Evolutionary conservation across 2,329 filamentous ascomycete genomes (phyloP).

Genomic region (Trichophyton verrucosum): DNA sequence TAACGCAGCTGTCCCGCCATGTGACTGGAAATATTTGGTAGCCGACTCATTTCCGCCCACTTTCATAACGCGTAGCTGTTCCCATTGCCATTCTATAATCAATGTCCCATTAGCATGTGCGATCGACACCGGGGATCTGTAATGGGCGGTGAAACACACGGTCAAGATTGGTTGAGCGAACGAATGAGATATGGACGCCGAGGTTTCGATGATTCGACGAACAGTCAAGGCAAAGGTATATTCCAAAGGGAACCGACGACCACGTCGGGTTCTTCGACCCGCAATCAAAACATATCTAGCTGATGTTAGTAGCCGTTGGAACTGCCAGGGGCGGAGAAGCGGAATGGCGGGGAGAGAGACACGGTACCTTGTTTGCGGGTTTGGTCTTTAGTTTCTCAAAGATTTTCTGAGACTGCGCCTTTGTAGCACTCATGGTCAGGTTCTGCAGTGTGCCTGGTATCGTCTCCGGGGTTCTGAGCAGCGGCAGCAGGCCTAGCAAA

Average conservation of each 20-base stretch:
- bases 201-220: conserved; percentile 94
- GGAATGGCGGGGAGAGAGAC: conserved; percentile 13
- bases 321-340: conserved; percentile 9
- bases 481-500: background rate
- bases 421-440: conserved; percentile 57
- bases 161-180: conserved; percentile 94
- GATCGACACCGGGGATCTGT: background rate
- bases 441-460: background rate
- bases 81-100: conserved; percentile 84
- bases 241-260: conserved; percentile 93
- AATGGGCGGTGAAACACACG: conserved; percentile 49
- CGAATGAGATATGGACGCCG: conserved; percentile 97
- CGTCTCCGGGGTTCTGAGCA: background rate
- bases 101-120: conserved; percentile 15
- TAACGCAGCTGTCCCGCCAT: conserved; percentile 84
- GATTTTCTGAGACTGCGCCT: conserved; percentile 90
- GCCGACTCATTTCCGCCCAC: conserved; percentile 96
- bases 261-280: conserved; percentile 95
- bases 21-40: conserved; percentile 95
- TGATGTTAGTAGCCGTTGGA: background rate
- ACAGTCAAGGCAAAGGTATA: conserved; percentile 96
- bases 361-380: conserved; percentile 74
- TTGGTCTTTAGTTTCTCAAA: conserved; percentile 96
- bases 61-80: conserved; percentile 94
- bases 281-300: conserved; percentile 93